Evolutionary conservation across 768 basidiomycete species (phyloP).

Genomic region (Serendipita sp.): DNA sequence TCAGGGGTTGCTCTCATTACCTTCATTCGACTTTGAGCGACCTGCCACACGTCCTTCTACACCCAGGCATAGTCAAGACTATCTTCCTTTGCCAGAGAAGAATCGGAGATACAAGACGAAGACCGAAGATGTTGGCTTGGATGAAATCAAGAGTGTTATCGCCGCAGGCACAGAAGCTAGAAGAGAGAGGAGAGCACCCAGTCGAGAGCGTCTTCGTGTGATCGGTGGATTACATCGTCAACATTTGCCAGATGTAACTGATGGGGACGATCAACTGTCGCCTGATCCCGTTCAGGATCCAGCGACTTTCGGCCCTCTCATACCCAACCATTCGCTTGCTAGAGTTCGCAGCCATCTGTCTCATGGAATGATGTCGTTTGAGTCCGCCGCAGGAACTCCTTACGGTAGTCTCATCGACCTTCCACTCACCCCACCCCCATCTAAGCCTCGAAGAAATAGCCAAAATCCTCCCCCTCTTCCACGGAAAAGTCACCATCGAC

Average conservation of each 20-base stretch:
- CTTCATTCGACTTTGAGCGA: background rate
- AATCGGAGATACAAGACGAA: background rate
- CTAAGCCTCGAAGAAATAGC: background rate
- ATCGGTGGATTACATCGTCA: background rate
- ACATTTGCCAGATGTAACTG: background rate
- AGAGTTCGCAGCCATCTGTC: background rate
- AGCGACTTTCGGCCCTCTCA: background rate
- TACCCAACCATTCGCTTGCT: background rate
- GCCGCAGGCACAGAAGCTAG: constrained; percentile 4
- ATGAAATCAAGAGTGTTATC: constrained; percentile 1
- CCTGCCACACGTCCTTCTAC: constrained; percentile 1
- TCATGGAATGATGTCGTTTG: background rate
- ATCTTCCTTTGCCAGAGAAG: background rate
- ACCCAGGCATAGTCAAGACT: constrained; percentile 2
- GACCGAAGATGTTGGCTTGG: background rate
- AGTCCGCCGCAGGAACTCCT: background rate
- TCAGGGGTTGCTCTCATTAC: background rate
- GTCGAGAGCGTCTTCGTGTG: constrained; percentile 3
- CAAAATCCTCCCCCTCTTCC: background rate
- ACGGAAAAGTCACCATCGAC: background rate
- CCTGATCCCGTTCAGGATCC: background rate
- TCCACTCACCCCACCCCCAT: background rate
- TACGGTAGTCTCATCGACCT: background rate
- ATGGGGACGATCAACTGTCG: background rate
- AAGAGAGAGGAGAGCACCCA: background rate